Conservation (phyloP, 2,329 filamentous ascomycete genomes). For the Thermomyces lanuginosus region DNA sequence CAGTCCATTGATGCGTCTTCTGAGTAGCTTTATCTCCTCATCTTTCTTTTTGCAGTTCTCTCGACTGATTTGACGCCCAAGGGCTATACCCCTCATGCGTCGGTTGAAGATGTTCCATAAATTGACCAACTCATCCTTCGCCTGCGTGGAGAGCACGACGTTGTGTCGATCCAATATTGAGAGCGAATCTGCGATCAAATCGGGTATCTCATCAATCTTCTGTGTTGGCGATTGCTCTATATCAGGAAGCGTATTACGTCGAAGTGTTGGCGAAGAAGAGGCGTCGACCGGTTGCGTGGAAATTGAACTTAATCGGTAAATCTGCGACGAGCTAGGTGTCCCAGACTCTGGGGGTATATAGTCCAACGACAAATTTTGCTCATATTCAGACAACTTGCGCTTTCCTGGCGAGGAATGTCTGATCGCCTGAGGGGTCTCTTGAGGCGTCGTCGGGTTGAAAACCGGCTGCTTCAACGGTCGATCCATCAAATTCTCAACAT, state of each 20-base stretch:
- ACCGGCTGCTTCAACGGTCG: slow-evolving; percentile 12
- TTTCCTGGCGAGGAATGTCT: slow-evolving; percentile 21
- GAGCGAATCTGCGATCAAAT: slow-evolving; percentile 14
- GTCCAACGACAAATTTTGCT: no score
- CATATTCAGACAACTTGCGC: slow-evolving; percentile 16
- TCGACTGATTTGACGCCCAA: slow-evolving; percentile 51
- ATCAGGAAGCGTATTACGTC: no score
- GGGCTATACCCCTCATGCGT: slow-evolving; percentile 43
- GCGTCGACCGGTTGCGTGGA: no score
- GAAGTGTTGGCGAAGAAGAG: no score
- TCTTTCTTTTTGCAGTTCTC: slow-evolving; percentile 47
- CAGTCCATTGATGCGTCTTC: slow-evolving; percentile 44
- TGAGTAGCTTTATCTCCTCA: slow-evolving; percentile 46
- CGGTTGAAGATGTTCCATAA: slow-evolving; percentile 42
- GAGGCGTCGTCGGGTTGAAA: slow-evolving; percentile 19
- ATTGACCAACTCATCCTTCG: slow-evolving; percentile 20
- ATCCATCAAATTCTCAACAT: slow-evolving; percentile 12
- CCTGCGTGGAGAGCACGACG: slow-evolving; percentile 17
- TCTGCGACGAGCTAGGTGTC: no score
- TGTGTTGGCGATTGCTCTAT: no score
- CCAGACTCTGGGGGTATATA: no score
- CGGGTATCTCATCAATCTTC: slow-evolving; percentile 9
- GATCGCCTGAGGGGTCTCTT: slow-evolving; percentile 21
- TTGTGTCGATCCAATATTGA: slow-evolving; percentile 20
- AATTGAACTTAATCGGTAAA: no score